Evolutionary conservation across 441 rosid species (phyloP), one percentile per base, ranked within the genome.

Genomic region (Capsella rubella): DNA sequence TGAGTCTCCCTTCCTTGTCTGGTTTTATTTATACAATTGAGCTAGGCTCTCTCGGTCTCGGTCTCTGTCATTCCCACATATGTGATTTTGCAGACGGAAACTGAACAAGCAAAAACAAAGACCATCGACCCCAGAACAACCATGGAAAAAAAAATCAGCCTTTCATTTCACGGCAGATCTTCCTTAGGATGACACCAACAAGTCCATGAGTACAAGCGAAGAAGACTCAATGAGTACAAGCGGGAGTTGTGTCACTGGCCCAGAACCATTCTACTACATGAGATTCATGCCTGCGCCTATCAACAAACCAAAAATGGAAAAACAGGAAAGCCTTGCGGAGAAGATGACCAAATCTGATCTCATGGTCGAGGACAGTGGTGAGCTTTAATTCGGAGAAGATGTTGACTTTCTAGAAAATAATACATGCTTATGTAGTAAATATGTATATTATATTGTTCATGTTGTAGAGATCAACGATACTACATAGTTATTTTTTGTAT

Each of bases 181-280:
- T 21, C 25, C 49, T 52, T n/a, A 59, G 32, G 69, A 76, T 60
- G 68, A 75, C 39, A 64, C 34, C 18, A 15, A 74, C 64, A 82
- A 46, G 80, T 45, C 59, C 77, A 67, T 51, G 56, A 51, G 67
- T 28, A 61, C 14, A 58, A 81, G 82, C 35, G 88, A 86, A 74
- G 84, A 78, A 21, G 88, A 84, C 63, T 35, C 64, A 49, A 71
- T 51, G 70, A 74, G 77, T 53, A 80, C 47, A 83, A 75, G 69
- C 53, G 69, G 53, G 89, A 84, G 70, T 42, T 75, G 84, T 68
- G 68, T 59, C 27, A 69, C 85, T 76, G 71, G 63, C 32, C 71
- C 83, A 1, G 87, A 82, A 81, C 83, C 84, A 1, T 64, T 73
- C 43, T 68, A 45, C 80, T 71, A 80, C 72, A 21, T 21, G 25